Base-by-base conservation (phyloP, 768 basidiomycete species). In the Coprinellus micaceus region DNA sequence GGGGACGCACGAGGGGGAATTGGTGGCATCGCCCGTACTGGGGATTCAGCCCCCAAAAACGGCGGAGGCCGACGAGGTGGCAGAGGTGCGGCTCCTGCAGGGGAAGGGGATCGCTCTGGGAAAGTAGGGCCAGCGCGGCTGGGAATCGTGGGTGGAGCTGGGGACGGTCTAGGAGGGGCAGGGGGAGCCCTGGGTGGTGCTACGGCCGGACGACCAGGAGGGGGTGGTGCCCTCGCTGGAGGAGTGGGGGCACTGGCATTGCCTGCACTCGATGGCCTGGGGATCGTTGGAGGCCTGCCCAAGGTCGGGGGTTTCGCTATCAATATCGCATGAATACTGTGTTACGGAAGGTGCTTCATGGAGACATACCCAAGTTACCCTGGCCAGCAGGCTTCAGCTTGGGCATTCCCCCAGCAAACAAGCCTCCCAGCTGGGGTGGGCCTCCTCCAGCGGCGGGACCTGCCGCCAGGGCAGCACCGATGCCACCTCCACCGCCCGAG, bases 351-450 rank as follows among this genome's bases (percentile, higher is more conserved):
- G 6, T 21, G n/a, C n/a, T 15, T 49, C 3, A 49, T 21, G 12
- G 36, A 46, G 21, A 33, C 77, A 57, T 65, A 88, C 88, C 82
- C 54, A 77, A 69, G 68, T 74, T 78, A 53, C 66, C 77, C 56
- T 83, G 80, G 12, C 84, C 89, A n/a, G 88, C 80, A 44, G 91
- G 83, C 75, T 88, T 95, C 65, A 96, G 67, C 67, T 90, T 94
- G 3, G 94, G 94, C 77, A 96, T 85, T 1, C 94, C 94, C 15
- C 91, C 93, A 44, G 94, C 92, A 65, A 97, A 95, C 11, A 97
- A 71, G 1, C 83, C 86, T 29, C 84, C 94, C 3, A 95, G 74
- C 68, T 94, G 92, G 24, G 91, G 90, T 25, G 92, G 84, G 39
- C 77, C 79, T 22, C 69, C 74, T 52, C 62, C 25, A 19, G 43